phyloP scores from a whole-genome alignment of 306 rosid species.

The Argentina anserina region DNA sequence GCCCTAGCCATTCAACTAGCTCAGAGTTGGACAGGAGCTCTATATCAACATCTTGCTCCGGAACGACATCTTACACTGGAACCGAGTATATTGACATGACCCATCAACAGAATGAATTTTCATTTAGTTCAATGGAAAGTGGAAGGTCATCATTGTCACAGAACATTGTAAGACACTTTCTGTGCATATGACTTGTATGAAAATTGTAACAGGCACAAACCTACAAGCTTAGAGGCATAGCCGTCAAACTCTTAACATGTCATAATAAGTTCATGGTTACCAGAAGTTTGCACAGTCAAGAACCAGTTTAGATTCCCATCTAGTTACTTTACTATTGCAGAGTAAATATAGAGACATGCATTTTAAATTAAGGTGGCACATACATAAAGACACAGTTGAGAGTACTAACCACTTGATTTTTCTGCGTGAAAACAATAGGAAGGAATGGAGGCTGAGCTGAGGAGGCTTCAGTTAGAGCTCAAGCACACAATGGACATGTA shows the following conservation, averaged over 20 bases:
- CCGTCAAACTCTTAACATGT: background rate
- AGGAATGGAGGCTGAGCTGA: conserved; percentile 80
- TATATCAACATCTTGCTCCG: conserved; percentile 35
- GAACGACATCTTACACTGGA: conserved; percentile 30
- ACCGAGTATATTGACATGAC: conserved; percentile 37
- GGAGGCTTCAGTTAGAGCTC: conserved; percentile 69
- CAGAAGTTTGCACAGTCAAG: background rate
- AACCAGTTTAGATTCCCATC: background rate
- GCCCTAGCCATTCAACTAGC: conserved; percentile 34
- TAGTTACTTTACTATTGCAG: background rate
- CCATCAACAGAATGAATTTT: conserved; percentile 20
- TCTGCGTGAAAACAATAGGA: conserved; percentile 35
- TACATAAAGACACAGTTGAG: background rate
- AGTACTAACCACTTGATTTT: background rate
- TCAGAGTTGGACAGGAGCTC: conserved; percentile 57
- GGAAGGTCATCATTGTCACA: conserved; percentile 28
- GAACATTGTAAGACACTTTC: conserved; percentile 31
- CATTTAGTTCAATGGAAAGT: conserved; percentile 48
- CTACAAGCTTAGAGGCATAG: background rate
- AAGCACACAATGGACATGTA: conserved; percentile 92
- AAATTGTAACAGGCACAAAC: background rate
- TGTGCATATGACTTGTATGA: background rate
- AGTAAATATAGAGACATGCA: background rate
- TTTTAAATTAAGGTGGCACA: background rate
- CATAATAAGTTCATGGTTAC: background rate